Percentiles rank a stretch among this genome's conserved stretches.
Conservation (phyloP, 306 rosid species). For the Rosa persica region DNA sequence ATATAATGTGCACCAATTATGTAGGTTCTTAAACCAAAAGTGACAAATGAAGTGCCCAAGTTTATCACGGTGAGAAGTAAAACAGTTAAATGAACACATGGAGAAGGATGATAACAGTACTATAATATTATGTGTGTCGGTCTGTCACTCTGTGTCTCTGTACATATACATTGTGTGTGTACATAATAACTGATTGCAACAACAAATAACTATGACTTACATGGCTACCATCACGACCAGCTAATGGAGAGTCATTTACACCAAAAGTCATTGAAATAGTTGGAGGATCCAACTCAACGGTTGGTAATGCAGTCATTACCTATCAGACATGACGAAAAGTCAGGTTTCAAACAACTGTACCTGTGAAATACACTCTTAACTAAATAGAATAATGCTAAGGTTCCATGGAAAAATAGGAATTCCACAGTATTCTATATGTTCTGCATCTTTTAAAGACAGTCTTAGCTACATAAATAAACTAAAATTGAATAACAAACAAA, state of each 20-base stretch:
- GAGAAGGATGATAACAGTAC: neutral
- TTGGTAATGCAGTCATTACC: slow-evolving; percentile 81
- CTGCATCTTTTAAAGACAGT: neutral
- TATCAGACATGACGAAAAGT: slow-evolving; percentile 22
- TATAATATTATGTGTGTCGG: no score
- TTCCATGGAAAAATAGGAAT: neutral
- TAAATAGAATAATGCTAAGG: neutral
- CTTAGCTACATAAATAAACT: neutral
- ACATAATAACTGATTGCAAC: slow-evolving; percentile 13
- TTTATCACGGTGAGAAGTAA: neutral
- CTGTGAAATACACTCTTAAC: neutral
- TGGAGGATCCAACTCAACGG: slow-evolving; percentile 92
- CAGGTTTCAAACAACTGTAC: neutral
- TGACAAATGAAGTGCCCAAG: neutral
- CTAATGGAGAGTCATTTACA: slow-evolving; percentile 96
- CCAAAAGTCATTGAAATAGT: slow-evolving; percentile 99
- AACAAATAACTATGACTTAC: slow-evolving; percentile 53
- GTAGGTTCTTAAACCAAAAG: neutral
- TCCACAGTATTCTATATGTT: neutral
- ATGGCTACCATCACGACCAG: slow-evolving; percentile 97
- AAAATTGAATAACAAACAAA: neutral
- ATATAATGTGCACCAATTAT: neutral
- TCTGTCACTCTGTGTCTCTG: neutral
- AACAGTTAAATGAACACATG: neutral
- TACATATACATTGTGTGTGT: neutral